Conservation (phyloP, 192 early-diverging fungal genomes). For the Coemansia sp. region DNA sequence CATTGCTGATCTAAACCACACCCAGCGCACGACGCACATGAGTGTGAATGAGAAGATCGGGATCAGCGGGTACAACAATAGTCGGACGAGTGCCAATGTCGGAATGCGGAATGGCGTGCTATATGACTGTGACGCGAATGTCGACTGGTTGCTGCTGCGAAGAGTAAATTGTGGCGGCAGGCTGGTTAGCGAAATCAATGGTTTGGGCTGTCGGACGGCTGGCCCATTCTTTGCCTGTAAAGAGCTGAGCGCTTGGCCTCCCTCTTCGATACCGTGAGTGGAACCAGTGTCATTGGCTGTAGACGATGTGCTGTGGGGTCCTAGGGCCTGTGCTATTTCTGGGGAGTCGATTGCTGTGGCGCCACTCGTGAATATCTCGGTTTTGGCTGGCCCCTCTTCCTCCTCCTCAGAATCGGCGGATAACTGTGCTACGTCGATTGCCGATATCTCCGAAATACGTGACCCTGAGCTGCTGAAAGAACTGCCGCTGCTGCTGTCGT, state of each 20-base stretch:
- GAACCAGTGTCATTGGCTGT: not conserved
- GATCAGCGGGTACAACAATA: constrained; percentile 50
- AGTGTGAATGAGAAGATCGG: constrained; percentile 53
- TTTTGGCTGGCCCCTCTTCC: not conserved
- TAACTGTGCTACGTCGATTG: constrained; percentile 4
- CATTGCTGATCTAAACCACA: constrained; percentile 49
- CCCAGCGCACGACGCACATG: constrained; percentile 53
- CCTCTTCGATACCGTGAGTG: not conserved
- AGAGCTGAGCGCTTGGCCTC: not conserved
- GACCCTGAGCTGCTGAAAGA: not conserved
- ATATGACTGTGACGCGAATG: constrained; percentile 11
- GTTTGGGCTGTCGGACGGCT: constrained; percentile 4
- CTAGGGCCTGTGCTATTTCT: not conserved
- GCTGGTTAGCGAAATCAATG: constrained; percentile 19
- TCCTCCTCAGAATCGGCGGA: not conserved
- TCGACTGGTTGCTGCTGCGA: constrained; percentile 23
- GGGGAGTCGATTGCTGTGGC: not conserved
- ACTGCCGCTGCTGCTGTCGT: not conserved
- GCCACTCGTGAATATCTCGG: not conserved
- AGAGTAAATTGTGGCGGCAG: constrained; percentile 24
- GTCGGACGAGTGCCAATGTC: constrained; percentile 38
- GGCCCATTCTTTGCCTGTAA: not conserved
- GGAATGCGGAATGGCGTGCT: constrained; percentile 42
- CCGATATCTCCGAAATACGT: not conserved
- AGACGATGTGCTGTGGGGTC: not conserved